These are phyloP conservation scores for Pelargonium fulgidum DNA, from an alignment of 441 rosid species.

Conservation along the genomic window DNA sequence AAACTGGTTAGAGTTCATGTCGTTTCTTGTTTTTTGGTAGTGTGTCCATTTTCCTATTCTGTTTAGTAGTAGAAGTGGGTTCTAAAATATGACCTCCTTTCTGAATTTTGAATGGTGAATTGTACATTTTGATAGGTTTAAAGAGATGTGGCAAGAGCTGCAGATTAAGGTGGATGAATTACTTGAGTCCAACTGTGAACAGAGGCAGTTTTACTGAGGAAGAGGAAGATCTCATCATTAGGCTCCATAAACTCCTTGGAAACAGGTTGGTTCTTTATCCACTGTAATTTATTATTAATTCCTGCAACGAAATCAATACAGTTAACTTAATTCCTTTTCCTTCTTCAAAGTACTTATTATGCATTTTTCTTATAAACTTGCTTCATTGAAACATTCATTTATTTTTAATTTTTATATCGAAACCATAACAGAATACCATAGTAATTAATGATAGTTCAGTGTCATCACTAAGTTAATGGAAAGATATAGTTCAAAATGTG, in stretches of 20 bases:
- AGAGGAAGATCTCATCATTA: slow-evolving; percentile 63
- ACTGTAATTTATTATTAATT: too few relatives aligned
- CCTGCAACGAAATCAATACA: too few relatives aligned
- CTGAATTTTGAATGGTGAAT: too few relatives aligned
- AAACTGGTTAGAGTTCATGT: slow-evolving; percentile 21
- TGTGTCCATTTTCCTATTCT: too few relatives aligned
- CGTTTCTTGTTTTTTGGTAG: too few relatives aligned
- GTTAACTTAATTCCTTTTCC: not conserved
- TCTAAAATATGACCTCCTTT: not conserved
- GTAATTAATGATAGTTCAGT: not conserved
- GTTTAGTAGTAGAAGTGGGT: slow-evolving; percentile 17
- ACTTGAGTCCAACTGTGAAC: slow-evolving; percentile 54
- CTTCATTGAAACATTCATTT: not conserved
- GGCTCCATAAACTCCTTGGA: slow-evolving; percentile 66
- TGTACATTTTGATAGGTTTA: slow-evolving; percentile 28
- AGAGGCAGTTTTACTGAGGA: slow-evolving; percentile 46
- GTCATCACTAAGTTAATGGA: not conserved
- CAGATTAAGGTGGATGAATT: slow-evolving; percentile 69
- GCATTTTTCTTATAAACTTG: not conserved
- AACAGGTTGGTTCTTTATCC: too few relatives aligned
- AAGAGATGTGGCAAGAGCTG: slow-evolving; percentile 65
- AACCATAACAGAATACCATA: not conserved
- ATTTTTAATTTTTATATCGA: not conserved
- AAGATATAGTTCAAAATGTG: not conserved
- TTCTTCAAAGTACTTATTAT: not conserved